Evolutionary conservation across 495 filamentous ascomycete species (phyloP), one percentile per base, ranked within the genome.

Genomic region (Lineolata rhizophorae): DNA sequence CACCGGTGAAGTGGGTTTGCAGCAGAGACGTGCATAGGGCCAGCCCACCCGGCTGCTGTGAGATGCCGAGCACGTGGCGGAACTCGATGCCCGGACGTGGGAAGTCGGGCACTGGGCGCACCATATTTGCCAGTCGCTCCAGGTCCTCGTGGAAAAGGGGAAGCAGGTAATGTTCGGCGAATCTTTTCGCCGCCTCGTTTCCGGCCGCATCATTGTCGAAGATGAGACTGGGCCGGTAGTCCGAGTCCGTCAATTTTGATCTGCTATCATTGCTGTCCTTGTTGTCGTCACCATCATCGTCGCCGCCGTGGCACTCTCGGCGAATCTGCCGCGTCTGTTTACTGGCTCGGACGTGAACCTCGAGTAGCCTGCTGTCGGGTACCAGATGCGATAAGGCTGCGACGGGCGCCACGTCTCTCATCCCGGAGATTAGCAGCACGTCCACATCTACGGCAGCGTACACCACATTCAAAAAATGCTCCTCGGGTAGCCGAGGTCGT

Each of bases 391-490:
- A 64, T 1, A 65, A 59, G 29, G 38, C 31, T 37, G 61, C 53
- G 20, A 76, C 60, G 3, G 67, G 68, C 3, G 64, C 61, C 42
- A 65, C 52, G 36, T 74, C 69, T 56, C 65, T 70, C 64, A 76
- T 67, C 3, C 70, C 70, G 0, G 68, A 73, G 44, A 76, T 65
- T 20, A 26, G 22, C 22, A 26, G 22, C 22, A 26, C 22, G 22
- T 26, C 22, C 22, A 26, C 22, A 12, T 26, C 22, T 8, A 26
- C 22, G 22, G 22, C 22, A 12, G 34, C 30, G 37, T 50, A 19
- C 11, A 72, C 62, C 22, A 60, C 44, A 37, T 57, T 38, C 22
- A 62, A 38, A 43, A 74, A 72, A 51, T 69, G 59, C 44, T 67
- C 57, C 42, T 64, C 56, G 41, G 52, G 60, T 26, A 72, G 50